Evolutionary conservation across 805 yeast genomes (phyloP), one percentile per base, ranked within the genome.

Genomic region (Hanseniaspora lachancei): DNA sequence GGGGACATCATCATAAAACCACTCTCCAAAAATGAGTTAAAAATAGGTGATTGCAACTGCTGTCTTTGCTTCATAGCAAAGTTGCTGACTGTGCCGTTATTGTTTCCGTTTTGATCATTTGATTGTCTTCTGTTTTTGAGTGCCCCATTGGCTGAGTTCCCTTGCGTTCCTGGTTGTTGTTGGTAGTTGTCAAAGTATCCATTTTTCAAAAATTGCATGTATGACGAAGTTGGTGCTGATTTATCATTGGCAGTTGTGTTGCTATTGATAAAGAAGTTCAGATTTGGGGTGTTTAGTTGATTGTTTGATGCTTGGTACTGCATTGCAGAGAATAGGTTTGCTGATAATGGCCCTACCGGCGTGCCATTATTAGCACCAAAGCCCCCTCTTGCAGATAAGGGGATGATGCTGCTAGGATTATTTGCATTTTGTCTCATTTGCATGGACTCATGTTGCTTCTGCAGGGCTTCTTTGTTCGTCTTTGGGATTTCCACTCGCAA

Each of bases 1-100:
- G 55, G 55, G 9, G 55, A 52, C 43, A 52, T 44, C 34, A 50
- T 50, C 42, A 46, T 46, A 40, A 52, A 44, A 20, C 55, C 55
- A 20, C 38, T 52, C 29, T 52, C 55, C 24, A 52, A 36, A 27
- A 52, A 52, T 15, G 49, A 27, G 13, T 39, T 52, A 23, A 52
- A 52, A 7, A 29, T 44, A 8, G 55, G 55, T 13, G 55, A 52
- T n/a, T 52, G 55, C 29, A 52, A 10, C 4, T 38, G 36, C 12
- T 36, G 42, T 35, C 43, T 42, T 46, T 34, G 39, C 27, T 46
- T 41, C 18, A 27, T 21, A 5, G 7, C 18, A 20, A 16, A 15
- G 18, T 20, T 41, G 23, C 42, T 9, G 12, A 13, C 18, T 10
- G 16, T n/a, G 21, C 16, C 12, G n/a, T 51, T 42, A 23, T n/a